A percentile compares a stretch with the other conserved stretches of the same genome.
Evolutionary conservation across 2,329 filamentous ascomycete genomes (phyloP).

Genomic region (Didymella pomorum): DNA sequence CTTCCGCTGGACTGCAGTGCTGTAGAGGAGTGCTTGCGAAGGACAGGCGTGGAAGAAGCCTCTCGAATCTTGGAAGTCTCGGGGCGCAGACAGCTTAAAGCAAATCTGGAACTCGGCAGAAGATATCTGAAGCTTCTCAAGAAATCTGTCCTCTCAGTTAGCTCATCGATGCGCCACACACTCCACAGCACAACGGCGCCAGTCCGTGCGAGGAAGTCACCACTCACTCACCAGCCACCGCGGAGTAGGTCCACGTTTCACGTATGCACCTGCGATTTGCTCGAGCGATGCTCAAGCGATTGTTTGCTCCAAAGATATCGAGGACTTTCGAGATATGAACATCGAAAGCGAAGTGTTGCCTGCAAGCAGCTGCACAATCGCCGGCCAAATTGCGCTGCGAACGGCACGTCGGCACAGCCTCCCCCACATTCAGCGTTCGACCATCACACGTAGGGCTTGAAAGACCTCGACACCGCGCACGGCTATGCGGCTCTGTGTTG

Average conservation of each 20-base stretch:
- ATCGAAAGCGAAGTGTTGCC: background rate
- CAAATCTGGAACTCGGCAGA: constrained; percentile 22
- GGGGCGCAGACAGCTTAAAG: constrained; percentile 17
- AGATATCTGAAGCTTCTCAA: constrained; percentile 22
- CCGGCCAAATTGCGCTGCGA: constrained; percentile 4
- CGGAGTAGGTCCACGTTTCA: constrained; percentile 21
- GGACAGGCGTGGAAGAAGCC: constrained; percentile 9
- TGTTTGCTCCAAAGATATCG: background rate
- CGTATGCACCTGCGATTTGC: constrained; percentile 14
- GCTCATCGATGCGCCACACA: constrained; percentile 22
- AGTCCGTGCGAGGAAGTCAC: constrained; percentile 9
- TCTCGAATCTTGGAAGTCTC: constrained; percentile 12
- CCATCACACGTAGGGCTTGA: constrained; percentile 8
- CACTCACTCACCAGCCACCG: constrained; percentile 20
- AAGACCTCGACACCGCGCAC: background rate
- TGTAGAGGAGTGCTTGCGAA: constrained; percentile 7
- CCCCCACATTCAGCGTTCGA: constrained; percentile 13
- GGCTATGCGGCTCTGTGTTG: constrained; percentile 20
- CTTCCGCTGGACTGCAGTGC: background rate
- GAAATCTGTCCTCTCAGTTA: constrained; percentile 39
- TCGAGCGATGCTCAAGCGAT: background rate
- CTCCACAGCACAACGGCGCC: constrained; percentile 19
- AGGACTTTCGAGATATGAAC: background rate
- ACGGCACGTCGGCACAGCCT: constrained; percentile 16
- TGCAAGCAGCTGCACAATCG: constrained; percentile 5